A percentile compares a stretch with the other conserved stretches of the same genome.
Conservation (phyloP, 2,329 filamentous ascomycete genomes). For the Verticillium dahliae region DNA sequence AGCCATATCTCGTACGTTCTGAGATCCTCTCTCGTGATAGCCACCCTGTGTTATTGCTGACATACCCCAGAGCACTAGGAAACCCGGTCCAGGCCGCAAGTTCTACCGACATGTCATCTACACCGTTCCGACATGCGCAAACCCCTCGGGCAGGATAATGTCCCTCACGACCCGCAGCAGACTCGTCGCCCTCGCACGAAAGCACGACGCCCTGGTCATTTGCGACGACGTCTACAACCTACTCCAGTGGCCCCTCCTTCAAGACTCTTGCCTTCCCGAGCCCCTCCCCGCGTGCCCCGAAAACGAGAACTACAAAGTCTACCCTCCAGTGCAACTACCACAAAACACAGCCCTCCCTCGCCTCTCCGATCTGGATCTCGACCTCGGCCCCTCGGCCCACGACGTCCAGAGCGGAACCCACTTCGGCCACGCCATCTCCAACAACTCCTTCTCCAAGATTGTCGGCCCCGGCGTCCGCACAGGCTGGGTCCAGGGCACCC, state of each 20-base stretch:
- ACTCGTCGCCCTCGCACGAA: slow-evolving; percentile 68
- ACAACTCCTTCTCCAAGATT: slow-evolving; percentile 88
- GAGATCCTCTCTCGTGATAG: neutral
- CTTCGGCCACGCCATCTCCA: slow-evolving; percentile 79
- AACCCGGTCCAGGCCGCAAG: slow-evolving; percentile 44
- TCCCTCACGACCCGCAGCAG: slow-evolving; percentile 58
- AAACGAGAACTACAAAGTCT: slow-evolving; percentile 4
- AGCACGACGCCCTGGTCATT: slow-evolving; percentile 73
- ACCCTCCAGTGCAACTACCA: slow-evolving; percentile 21
- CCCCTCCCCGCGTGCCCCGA: slow-evolving; percentile 11
- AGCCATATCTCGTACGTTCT: slow-evolving; percentile 6
- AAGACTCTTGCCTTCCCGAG: neutral
- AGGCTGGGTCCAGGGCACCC: slow-evolving; percentile 78
- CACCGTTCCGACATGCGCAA: slow-evolving; percentile 79
- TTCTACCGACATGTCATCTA: slow-evolving; percentile 87
- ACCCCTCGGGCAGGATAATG: slow-evolving; percentile 83
- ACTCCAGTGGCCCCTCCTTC: slow-evolving; percentile 62
- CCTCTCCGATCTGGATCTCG: slow-evolving; percentile 70
- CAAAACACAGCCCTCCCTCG: slow-evolving; percentile 57
- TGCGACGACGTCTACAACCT: slow-evolving; percentile 94
- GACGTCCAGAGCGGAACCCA: neutral
- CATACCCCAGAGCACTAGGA: slow-evolving; percentile 6
- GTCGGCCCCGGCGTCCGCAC: slow-evolving; percentile 73
- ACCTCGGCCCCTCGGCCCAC: slow-evolving; percentile 27
- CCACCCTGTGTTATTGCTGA: neutral